Percentiles rank a stretch among this genome's conserved stretches.
Evolutionary conservation across 495 filamentous ascomycete genomes (phyloP).

Genomic region (Penicillium robsamsonii): DNA sequence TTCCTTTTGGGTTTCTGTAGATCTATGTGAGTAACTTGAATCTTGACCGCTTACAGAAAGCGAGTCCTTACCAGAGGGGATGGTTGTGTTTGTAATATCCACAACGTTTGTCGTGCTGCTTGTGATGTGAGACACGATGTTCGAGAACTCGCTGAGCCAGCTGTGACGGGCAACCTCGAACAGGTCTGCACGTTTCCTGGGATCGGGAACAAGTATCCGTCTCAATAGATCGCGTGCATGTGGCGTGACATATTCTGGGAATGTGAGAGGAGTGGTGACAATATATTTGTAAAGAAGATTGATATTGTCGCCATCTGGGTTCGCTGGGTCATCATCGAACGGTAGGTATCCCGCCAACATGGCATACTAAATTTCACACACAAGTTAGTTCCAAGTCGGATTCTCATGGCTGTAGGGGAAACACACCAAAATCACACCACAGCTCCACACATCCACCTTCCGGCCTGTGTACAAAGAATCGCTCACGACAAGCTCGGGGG

Average conservation of each 20-base stretch:
- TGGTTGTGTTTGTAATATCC: conserved; percentile 81
- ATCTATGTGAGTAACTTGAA: background rate
- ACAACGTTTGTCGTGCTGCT: conserved; percentile 85
- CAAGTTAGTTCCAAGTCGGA: conserved; percentile 1
- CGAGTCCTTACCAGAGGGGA: conserved; percentile 56
- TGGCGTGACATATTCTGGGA: conserved; percentile 98
- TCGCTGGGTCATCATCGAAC: conserved; percentile 97
- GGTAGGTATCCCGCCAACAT: conserved; percentile 99
- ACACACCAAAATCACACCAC: conserved; percentile 95
- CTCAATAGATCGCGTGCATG: conserved; percentile 91
- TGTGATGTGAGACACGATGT: conserved; percentile 93
- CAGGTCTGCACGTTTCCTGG: conserved; percentile 88
- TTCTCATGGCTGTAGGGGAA: background rate
- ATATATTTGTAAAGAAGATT: conserved; percentile 99
- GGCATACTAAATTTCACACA: conserved; percentile 66
- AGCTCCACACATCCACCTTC: conserved; percentile 99
- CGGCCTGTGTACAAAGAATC: conserved; percentile 95
- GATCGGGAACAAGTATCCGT: conserved; percentile 94
- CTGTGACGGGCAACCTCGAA: conserved; percentile 98
- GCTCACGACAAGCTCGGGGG: conserved; percentile 95
- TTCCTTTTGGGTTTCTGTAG: conserved; percentile 52
- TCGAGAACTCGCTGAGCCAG: conserved; percentile 94
- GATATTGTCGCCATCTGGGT: conserved; percentile 98
- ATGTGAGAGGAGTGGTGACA: conserved; percentile 92
- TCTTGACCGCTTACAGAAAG: background rate